Percentiles rank a stretch among this genome's conserved stretches.
Conservation (phyloP, 495 filamentous ascomycete genomes). For the Pyrenopolyporus hunteri region DNA sequence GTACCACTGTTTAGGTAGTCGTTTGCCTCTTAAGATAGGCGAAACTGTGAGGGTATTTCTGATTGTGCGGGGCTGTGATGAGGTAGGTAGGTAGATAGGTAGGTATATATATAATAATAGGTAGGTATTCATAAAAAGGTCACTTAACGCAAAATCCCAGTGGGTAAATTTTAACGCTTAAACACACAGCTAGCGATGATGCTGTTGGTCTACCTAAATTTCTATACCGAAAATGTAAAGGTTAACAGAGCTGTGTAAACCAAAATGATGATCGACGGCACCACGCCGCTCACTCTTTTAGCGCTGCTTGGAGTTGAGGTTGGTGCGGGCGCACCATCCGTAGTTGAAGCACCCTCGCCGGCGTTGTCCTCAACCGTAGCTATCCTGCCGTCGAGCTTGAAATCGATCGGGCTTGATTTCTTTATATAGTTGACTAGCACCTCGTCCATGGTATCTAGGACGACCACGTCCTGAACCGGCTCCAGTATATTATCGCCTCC, state of each 20-base stretch:
- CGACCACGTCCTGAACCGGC: constrained; percentile 42
- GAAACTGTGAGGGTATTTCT: no score
- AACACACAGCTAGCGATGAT: neutral
- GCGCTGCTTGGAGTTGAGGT: neutral
- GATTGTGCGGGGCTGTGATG: no score
- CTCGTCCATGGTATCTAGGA: constrained; percentile 59
- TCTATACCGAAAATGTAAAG: constrained; percentile 6
- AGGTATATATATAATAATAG: no score
- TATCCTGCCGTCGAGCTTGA: constrained; percentile 58
- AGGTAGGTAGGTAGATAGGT: no score
- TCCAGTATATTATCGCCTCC: constrained; percentile 63
- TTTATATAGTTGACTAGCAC: constrained; percentile 56
- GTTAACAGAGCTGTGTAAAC: constrained; percentile 1
- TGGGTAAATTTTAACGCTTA: no score
- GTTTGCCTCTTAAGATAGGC: no score
- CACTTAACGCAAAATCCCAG: no score
- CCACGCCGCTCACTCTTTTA: neutral
- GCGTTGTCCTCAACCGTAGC: constrained; percentile 36
- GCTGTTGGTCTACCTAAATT: neutral
- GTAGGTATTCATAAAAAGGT: no score
- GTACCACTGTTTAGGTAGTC: no score
- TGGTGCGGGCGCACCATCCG: neutral
- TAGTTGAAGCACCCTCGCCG: neutral
- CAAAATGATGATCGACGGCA: neutral
- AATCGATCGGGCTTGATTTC: constrained; percentile 52